Base-by-base conservation (phyloP, 2,329 filamentous ascomycete species). In the Aspergillus luchuensis region DNA sequence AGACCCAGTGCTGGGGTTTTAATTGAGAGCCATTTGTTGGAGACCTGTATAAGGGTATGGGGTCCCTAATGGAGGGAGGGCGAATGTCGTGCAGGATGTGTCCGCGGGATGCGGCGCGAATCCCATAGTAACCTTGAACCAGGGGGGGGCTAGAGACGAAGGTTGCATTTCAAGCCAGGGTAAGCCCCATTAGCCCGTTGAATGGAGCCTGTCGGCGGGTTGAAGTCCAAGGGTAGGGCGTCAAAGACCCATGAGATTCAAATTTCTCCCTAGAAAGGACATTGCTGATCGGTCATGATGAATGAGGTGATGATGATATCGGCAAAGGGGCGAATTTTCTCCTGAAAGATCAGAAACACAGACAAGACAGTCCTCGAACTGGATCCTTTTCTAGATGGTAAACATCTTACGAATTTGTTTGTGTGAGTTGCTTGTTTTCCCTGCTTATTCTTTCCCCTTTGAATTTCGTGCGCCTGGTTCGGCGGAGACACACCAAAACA, bases 101-200 rank as follows among this genome's bases (percentile, higher is more conserved):
- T 59, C 58, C 61, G 65, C 63, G 64, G 65, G 62, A 62, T 66
- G 61, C 65, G 52, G 65, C 63, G 54, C 58, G 57, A 65, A 65
- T 66, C 64, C 56, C 57, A 62, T 62, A 47, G 66, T 66, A 61
- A 66, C 66, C 59, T 66, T 63, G 63, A 57, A 67, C 63, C 64
- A 59, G 65, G 63, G 58, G 54, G 55, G 47, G 47, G 49, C 39
- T 52, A 61, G 47, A 58, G 41, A 51, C 47, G 38, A 56, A 65
- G 59, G 62, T 68, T 67, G 66, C 62, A 68, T 64, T 60, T 52
- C 48, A 56, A 47, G 54, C 54, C 30, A 60, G 49, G 61, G 50
- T 59, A 52, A 57, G 41, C 19, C 11, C 52, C 57, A 56, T 58
- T 28, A 56, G 55, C 41, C 25, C 39, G 53, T 21, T 56, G 53